Evolutionary conservation across 2,329 filamentous ascomycete genomes (phyloP), one percentile per base, ranked within the genome.

Genomic region (Ophiostoma himal-ulmi): DNA sequence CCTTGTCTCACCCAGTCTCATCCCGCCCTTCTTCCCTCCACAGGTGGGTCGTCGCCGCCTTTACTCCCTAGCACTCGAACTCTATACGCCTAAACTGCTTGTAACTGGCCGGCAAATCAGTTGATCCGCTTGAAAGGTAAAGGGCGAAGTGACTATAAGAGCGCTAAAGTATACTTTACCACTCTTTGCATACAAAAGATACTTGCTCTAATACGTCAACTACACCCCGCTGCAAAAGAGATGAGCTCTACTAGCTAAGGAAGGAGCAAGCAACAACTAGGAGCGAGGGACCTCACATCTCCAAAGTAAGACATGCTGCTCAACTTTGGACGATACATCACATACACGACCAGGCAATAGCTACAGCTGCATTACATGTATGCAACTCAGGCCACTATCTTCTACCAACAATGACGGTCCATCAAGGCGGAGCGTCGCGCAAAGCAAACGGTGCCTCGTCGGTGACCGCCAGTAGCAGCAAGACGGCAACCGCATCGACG

Each of bases 391-490:
- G 22, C n/a, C 22, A 3, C 10, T 22, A 26, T 30, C 52, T 22
- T 26, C 7, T 26, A 26, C 8, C n/a, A 10, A 34, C 34, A 64
- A 74, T 74, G 74, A 69, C 74, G 36, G 69, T 69, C 30, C 68
- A 76, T 6, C 77, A 77, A 72, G 69, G 74, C 41, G 72, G 76
- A 57, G 73, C 76, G 39, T 75, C 78, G 26, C 81, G 79, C 52
- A 82, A 82, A 73, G 73, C 83, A 5, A 87, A 86, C 74, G 86
- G 87, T 36, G 80, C 86, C 11, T 78, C 87, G 44, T 81, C 85
- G n/a, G 52, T 17, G 8, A 14, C n/a, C 62, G 79, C 80, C 22
- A 39, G 8, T 34, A 67, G 62, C 22, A 48, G 2, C 57, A 62
- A 34, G 26, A 26, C 57, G 26, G 34, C 52, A 13, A 14, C 57